phyloP scores from a whole-genome alignment of 192 early-diverging fungal species.

The Geosiphon pyriformis region DNA sequence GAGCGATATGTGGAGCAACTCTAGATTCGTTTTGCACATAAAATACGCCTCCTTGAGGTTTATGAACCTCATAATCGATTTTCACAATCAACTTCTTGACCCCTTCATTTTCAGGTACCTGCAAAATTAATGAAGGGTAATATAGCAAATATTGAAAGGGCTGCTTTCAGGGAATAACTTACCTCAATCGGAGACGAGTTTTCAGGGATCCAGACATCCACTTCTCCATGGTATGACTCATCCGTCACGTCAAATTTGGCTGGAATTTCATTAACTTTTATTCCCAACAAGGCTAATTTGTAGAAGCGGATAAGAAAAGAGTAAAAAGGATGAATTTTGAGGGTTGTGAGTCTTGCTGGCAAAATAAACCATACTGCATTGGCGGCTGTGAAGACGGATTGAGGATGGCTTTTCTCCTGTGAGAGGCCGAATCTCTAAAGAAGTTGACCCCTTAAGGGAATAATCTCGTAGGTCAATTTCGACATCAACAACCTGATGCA shows the following conservation, averaged over 20 bases:
- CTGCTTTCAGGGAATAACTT: too few relatives aligned
- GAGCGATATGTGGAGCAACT: slow-evolving; percentile 49
- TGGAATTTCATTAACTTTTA: not conserved
- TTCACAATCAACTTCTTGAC: slow-evolving; percentile 39
- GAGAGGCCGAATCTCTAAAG: not conserved
- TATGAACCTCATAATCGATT: slow-evolving; percentile 47
- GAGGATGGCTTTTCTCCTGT: not conserved
- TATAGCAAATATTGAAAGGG: too few relatives aligned
- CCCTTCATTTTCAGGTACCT: not conserved
- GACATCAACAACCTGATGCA: not conserved
- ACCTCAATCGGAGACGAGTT: too few relatives aligned
- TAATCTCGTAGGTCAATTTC: not conserved
- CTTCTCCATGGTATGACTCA: not conserved
- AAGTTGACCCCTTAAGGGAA: not conserved
- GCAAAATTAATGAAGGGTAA: too few relatives aligned
- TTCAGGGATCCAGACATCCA: not conserved
- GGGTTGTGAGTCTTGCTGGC: too few relatives aligned
- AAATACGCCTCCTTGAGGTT: slow-evolving; percentile 47
- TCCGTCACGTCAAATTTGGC: not conserved
- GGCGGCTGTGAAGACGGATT: not conserved
- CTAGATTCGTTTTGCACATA: slow-evolving; percentile 53
- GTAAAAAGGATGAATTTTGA: too few relatives aligned
- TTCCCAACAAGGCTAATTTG: too few relatives aligned
- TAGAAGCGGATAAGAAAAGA: too few relatives aligned
- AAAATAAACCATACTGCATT: not conserved